These are phyloP conservation scores for Fusarium ambrosium DNA, from an alignment of 2,329 filamentous ascomycete genomes.

Conservation along the genomic window DNA sequence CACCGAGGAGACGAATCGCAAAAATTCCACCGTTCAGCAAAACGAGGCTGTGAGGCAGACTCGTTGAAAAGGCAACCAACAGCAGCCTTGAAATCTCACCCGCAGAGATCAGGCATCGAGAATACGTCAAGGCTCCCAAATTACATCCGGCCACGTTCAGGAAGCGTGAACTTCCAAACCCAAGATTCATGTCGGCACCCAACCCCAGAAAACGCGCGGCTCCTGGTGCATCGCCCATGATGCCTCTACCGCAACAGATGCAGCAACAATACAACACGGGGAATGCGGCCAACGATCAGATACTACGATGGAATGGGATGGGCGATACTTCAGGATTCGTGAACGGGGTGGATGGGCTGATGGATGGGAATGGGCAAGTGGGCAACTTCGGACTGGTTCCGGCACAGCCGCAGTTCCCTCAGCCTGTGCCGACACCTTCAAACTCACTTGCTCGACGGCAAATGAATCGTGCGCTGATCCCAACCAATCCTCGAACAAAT, in stretches of 20 bases:
- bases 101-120: conserved; percentile 39
- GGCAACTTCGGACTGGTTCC: conserved; percentile 56
- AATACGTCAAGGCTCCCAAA: conserved; percentile 20
- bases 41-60: conserved; percentile 25
- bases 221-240: conserved; percentile 76
- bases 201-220: conserved; percentile 79
- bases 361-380: conserved; percentile 51
- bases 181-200: conserved; percentile 59
- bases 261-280: conserved; percentile 62
- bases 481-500: conserved; percentile 54
- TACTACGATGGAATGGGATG: conserved; percentile 60
- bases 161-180: conserved; percentile 23
- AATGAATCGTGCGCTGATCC: conserved; percentile 65
- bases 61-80: conserved; percentile 15
- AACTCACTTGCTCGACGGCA: conserved; percentile 67
- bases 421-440: conserved; percentile 54
- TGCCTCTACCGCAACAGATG: conserved; percentile 65
- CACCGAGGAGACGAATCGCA: conserved; percentile 6
- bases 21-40: background rate
- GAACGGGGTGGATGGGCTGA: conserved; percentile 31
- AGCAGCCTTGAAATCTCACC: conserved; percentile 30
- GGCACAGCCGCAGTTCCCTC: conserved; percentile 52
- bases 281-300: conserved; percentile 62
- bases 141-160: conserved; percentile 19
- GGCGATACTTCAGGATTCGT: conserved; percentile 55